phyloP scores from a whole-genome alignment of 352 stramenopile genomes.

The Thraustochytrium striatum region DNA sequence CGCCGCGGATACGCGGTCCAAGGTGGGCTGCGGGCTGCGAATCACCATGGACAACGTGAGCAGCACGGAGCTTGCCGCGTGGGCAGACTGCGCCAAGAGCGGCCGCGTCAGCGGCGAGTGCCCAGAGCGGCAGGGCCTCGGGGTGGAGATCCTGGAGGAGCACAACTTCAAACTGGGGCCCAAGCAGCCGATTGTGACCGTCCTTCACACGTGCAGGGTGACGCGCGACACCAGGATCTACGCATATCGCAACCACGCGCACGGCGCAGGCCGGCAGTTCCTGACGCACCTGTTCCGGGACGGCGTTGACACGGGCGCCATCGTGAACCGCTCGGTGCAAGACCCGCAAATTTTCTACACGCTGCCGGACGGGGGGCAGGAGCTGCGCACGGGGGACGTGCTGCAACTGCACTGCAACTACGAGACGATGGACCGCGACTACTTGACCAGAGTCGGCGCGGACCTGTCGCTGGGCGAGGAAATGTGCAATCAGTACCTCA shows the following conservation, averaged over 20 bases:
- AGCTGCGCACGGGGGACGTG: constrained; percentile 15
- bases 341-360: constrained; percentile 31
- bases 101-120: not conserved
- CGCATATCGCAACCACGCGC: constrained; percentile 29
- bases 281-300: constrained; percentile 34
- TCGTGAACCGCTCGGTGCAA: constrained; percentile 1
- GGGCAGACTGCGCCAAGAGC: not conserved
- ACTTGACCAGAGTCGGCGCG: not conserved
- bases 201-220: not conserved
- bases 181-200: not conserved
- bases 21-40: not conserved
- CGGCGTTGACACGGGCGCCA: not conserved
- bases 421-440: not conserved
- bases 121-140: not conserved
- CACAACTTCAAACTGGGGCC: constrained; percentile 1
- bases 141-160: not conserved
- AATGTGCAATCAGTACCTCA: constrained; percentile 47
- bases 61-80: not conserved
- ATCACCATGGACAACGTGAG: not conserved
- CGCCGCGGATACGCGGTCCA: not conserved
- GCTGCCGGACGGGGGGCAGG: not conserved
- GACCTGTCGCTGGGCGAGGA: not conserved
- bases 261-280: not conserved
- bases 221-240: not conserved
- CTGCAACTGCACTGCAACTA: constrained; percentile 31